Evolutionary conservation across 1,284 basidiomycete genomes (phyloP).

Genomic region (Trichosporon asahii): DNA sequence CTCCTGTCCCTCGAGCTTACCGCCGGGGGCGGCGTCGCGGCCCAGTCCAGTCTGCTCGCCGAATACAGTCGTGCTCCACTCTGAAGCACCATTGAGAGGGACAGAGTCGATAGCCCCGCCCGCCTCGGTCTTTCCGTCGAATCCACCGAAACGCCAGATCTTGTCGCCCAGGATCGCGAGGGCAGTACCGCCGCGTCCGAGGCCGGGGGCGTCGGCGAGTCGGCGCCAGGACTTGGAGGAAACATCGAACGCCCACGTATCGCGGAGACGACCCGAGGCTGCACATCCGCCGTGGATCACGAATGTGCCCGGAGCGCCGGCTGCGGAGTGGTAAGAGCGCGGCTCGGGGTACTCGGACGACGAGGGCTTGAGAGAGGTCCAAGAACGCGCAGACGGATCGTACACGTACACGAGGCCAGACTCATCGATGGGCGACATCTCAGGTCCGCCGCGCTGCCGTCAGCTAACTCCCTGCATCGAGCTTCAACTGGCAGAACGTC

Average conservation of each 20-base stretch:
- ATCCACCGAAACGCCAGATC: constrained; percentile 36
- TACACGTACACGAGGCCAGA: constrained; percentile 29
- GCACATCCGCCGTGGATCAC: constrained; percentile 36
- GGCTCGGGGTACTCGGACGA: constrained; percentile 16
- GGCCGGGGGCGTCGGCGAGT: constrained; percentile 30
- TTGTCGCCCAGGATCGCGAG: constrained; percentile 18
- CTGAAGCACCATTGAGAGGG: background rate
- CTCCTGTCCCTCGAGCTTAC: background rate
- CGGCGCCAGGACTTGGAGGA: constrained; percentile 19
- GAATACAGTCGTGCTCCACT: constrained; percentile 15
- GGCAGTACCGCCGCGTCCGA: constrained; percentile 30
- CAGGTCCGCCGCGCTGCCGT: constrained; percentile 30
- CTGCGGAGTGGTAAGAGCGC: constrained; percentile 29
- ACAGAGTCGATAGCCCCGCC: constrained; percentile 33
- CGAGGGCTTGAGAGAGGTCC: constrained; percentile 21
- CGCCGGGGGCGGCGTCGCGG: constrained; percentile 12
- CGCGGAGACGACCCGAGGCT: constrained; percentile 23
- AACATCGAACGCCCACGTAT: constrained; percentile 33
- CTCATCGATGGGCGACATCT: constrained; percentile 33
- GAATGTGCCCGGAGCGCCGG: constrained; percentile 16
- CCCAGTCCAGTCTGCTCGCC: constrained; percentile 20
- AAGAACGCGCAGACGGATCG: constrained; percentile 22
- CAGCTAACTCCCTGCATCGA: background rate
- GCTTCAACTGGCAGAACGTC: no score
- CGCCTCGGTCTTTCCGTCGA: constrained; percentile 35